A percentile compares a stretch with the other conserved stretches of the same genome.
Conservation (phyloP, 768 basidiomycete species). For the Pluteus cervinus region DNA sequence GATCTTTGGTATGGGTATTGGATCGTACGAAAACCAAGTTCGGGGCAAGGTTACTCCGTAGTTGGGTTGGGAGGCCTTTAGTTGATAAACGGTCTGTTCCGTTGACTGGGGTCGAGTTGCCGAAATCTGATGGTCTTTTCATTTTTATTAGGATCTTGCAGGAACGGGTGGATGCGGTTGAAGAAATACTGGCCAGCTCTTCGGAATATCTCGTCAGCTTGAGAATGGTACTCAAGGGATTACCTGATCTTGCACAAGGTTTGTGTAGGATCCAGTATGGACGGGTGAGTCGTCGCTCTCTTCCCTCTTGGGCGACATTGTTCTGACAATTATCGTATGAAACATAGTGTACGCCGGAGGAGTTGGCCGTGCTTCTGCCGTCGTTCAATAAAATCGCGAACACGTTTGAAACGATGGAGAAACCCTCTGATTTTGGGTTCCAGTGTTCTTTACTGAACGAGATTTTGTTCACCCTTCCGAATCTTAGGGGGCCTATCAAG, state of each 20-base stretch:
- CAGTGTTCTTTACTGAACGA: constrained; percentile 62
- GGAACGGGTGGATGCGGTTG: constrained; percentile 76
- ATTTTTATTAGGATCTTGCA: constrained; percentile 50
- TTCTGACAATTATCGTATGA: not conserved
- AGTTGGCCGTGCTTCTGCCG: constrained; percentile 68
- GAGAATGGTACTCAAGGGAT: constrained; percentile 58
- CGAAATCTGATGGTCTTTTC: constrained; percentile 1
- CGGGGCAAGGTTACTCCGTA: constrained; percentile 75
- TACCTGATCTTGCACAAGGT: constrained; percentile 88
- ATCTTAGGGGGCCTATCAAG: constrained; percentile 47
- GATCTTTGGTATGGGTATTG: constrained; percentile 80
- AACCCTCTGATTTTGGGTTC: constrained; percentile 47
- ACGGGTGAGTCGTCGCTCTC: constrained; percentile 55
- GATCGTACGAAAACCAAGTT: constrained; percentile 87
- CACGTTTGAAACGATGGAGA: constrained; percentile 47
- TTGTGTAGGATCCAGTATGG: constrained; percentile 88
- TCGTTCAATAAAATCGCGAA: constrained; percentile 68
- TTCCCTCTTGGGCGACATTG: not conserved
- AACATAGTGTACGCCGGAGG: constrained; percentile 71
- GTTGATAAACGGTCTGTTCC: constrained; percentile 55
- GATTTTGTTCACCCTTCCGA: constrained; percentile 65
- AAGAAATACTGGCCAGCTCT: constrained; percentile 65
- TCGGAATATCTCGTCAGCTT: constrained; percentile 61
- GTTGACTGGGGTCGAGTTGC: not conserved
- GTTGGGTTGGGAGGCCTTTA: constrained; percentile 85